Base-by-base conservation (phyloP, 768 basidiomycete genomes). In the Podaxis sp. region DNA sequence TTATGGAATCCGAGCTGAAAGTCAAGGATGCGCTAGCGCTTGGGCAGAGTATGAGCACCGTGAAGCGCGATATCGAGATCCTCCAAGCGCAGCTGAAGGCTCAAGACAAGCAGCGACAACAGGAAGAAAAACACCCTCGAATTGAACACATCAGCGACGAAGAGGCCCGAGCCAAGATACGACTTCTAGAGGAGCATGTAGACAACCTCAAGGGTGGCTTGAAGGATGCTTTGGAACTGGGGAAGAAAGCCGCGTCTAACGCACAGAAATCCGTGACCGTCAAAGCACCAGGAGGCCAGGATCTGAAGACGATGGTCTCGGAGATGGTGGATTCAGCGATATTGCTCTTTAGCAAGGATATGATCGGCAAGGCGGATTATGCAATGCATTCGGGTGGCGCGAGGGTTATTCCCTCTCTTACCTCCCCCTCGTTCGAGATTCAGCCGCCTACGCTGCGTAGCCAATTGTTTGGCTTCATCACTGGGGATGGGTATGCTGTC, bases 301-400 rank as follows among this genome's bases (percentile, higher is more conserved):
- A 84, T 63, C 77, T 82, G 49, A 88, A 89, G 0, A 77, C 81
- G 12, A 79, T 95, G 63, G 87, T 98, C 65, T 80, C 80, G 30
- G 80, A 86, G 36, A 81, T 97, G 54, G 91, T 99, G 69, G 88
- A 94, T 63, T 77, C 83, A 13, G 89, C 92, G 0, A 84, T 96
- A 4, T 78, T 85, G 13, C 81, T 78, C 19, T 84, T 85, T 63
- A 82, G 86, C 24, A 93, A 92, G 73, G 96, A 98, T 71, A 80
- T 76, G n/a, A 73, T 97, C 42, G 92, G 87, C 1, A 87, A 86
- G 46, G 79, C 91, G 0, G 96, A 99, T 74, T 96, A 85, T 69
- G 96, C 97, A 0, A 77, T 94, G 4, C 88, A 88, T 72, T 90
- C 93, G 13, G 86, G 84, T 5, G 96, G 96, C 2, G 96, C 86